These are phyloP conservation scores for Cryptococcus wingfieldii DNA, from an alignment of 1,284 basidiomycete species.

Conservation along the genomic window DNA sequence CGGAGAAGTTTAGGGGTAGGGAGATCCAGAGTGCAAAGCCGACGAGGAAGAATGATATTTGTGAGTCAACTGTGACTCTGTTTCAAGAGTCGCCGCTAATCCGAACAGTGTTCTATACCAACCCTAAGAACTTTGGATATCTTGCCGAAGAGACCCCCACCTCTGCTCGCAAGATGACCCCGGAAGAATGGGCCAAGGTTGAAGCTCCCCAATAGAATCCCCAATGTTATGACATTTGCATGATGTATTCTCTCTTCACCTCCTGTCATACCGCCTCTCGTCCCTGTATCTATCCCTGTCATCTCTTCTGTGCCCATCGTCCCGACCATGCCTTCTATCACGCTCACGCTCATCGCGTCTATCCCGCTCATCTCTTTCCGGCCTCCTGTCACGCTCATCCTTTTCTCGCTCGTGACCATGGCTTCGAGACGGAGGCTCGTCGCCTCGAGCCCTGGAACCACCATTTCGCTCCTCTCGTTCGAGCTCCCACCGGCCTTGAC, in stretches of 20 bases:
- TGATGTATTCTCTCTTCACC: not conserved
- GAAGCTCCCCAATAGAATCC: not conserved
- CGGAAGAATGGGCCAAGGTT: conserved; percentile 10
- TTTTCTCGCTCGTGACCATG: not conserved
- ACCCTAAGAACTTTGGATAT: conserved; percentile 48
- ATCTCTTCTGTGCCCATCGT: conserved; percentile 12
- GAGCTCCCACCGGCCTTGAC: conserved; percentile 15
- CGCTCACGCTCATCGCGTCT: conserved; percentile 1
- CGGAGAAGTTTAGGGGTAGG: conserved; percentile 53
- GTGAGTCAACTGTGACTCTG: conserved; percentile 53
- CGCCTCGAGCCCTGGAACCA: not conserved
- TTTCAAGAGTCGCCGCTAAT: conserved; percentile 11
- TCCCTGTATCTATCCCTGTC: conserved; percentile 5
- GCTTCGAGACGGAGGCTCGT: not conserved
- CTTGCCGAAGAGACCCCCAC: conserved; percentile 28
- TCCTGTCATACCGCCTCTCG: not conserved
- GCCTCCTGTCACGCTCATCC: conserved; percentile 1
- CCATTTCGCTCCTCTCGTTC: conserved; percentile 8
- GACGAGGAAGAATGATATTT: conserved; percentile 75
- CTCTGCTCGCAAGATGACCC: conserved; percentile 13
- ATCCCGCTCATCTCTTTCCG: not conserved
- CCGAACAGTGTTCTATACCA: conserved; percentile 47
- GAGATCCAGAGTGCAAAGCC: conserved; percentile 68
- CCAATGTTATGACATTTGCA: not conserved
- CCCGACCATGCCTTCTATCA: not conserved